These are phyloP conservation scores for Lactarius deliciosus DNA, from an alignment of 768 basidiomycete species.

Conservation along the genomic window DNA sequence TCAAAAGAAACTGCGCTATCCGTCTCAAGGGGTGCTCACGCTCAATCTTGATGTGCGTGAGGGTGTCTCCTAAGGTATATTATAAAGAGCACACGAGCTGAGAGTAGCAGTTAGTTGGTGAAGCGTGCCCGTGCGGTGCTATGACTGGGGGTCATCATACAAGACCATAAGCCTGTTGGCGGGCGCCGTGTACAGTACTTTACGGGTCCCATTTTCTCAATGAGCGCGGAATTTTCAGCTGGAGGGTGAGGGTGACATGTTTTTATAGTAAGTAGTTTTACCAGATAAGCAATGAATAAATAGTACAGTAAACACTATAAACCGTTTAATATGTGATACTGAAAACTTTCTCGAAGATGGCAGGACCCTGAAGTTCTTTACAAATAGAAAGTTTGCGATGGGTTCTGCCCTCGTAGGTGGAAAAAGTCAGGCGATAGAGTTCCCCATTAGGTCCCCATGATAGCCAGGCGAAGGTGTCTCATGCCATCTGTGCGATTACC, in stretches of 20 bases:
- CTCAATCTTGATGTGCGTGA: slow-evolving; percentile 1
- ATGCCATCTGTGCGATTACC: too few species aligned
- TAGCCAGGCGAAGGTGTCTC: too few species aligned
- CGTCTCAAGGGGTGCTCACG: background rate
- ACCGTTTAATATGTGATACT: background rate
- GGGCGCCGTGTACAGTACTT: background rate
- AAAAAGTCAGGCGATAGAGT: too few species aligned
- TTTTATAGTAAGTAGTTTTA: too few species aligned
- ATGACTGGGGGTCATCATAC: slow-evolving; percentile 6
- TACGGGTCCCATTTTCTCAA: background rate
- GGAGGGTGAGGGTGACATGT: slow-evolving; percentile 10
- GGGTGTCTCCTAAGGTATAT: background rate
- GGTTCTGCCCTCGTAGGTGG: too few species aligned
- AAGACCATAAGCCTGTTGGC: background rate
- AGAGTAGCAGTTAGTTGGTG: background rate
- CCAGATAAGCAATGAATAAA: too few species aligned
- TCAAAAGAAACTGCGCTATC: background rate
- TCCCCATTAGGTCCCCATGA: too few species aligned
- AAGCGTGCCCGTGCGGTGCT: background rate
- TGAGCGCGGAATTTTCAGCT: background rate
- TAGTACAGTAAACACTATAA: too few species aligned
- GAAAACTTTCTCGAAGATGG: background rate
- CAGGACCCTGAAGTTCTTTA: background rate
- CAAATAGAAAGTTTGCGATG: too few species aligned
- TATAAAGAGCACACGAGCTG: background rate